Evolutionary conservation across 1,284 basidiomycete species (phyloP).

Genomic region (Chalciporus sp.): DNA sequence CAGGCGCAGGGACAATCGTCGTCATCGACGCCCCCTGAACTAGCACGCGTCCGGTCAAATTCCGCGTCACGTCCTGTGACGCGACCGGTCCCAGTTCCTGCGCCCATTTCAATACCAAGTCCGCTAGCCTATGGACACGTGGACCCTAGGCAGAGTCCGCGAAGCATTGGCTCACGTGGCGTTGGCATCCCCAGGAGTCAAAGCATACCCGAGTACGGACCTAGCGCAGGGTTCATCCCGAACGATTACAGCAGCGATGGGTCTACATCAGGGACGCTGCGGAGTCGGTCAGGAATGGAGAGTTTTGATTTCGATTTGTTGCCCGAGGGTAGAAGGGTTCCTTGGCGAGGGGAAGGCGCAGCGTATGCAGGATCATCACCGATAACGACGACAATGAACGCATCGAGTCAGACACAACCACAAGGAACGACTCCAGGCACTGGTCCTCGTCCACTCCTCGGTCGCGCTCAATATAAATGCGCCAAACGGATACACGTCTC

Average conservation of each 20-base stretch:
- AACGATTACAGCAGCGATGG: slow-evolving; percentile 11
- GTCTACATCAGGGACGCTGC: slow-evolving; percentile 10
- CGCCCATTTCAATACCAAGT: not conserved
- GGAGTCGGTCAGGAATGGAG: slow-evolving; percentile 14
- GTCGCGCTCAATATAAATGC: slow-evolving; percentile 35
- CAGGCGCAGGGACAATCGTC: slow-evolving; percentile 8
- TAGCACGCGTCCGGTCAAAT: slow-evolving; percentile 20
- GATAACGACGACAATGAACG: not conserved
- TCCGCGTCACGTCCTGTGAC: slow-evolving; percentile 4
- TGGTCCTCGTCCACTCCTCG: slow-evolving; percentile 9
- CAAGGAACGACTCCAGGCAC: not conserved
- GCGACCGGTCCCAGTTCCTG: not conserved
- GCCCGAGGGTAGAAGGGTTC: slow-evolving; percentile 8
- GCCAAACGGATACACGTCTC: slow-evolving; percentile 12
- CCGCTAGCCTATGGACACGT: not conserved
- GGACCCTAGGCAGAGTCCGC: slow-evolving; percentile 6
- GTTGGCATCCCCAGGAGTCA: not conserved
- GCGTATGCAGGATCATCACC: not conserved
- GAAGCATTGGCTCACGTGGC: not conserved
- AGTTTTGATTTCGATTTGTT: slow-evolving; percentile 33
- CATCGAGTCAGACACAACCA: not conserved
- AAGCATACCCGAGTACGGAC: slow-evolving; percentile 20
- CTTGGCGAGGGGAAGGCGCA: not conserved
- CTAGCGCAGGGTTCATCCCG: slow-evolving; percentile 33
- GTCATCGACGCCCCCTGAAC: slow-evolving; percentile 29